phyloP scores from a whole-genome alignment of 805 yeast species.

The Huiozyma sinensis region DNA sequence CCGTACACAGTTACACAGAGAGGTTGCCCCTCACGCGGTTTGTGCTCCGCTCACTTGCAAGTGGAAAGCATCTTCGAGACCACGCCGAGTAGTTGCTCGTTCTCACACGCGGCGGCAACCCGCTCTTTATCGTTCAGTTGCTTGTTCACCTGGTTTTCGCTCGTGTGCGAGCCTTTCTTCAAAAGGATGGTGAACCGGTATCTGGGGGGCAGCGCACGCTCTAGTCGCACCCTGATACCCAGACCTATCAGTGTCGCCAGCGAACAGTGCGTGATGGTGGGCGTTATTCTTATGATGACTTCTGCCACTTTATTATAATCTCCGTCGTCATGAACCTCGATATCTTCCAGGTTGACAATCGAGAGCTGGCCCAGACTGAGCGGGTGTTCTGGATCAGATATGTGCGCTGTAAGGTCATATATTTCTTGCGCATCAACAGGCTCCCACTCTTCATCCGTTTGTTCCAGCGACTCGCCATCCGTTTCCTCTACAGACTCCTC shows the following conservation, averaged over 20 bases:
- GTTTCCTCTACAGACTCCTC: conserved; percentile 6
- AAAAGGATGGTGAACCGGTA: conserved; percentile 69
- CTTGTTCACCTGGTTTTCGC: conserved; percentile 91
- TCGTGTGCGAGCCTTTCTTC: conserved; percentile 90
- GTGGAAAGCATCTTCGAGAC: conserved; percentile 85
- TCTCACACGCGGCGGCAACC: conserved; percentile 97
- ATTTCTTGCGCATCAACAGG: conserved; percentile 83
- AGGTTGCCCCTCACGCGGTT: too few relatives aligned
- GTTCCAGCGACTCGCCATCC: conserved; percentile 3
- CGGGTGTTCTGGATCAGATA: conserved; percentile 97
- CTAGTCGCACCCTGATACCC: conserved; percentile 86
- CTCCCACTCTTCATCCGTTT: conserved; percentile 29
- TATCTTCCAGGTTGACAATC: conserved; percentile 80
- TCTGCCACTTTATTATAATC: conserved; percentile 50
- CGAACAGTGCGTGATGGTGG: conserved; percentile 96
- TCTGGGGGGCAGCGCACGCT: conserved; percentile 76
- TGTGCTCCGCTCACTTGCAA: conserved; percentile 35
- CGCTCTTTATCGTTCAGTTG: conserved; percentile 96
- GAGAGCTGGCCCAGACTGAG: conserved; percentile 87
- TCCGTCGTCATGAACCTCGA: conserved; percentile 52
- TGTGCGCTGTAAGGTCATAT: conserved; percentile 72
- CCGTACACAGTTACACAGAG: too few relatives aligned
- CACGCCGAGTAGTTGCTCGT: conserved; percentile 82
- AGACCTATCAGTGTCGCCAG: conserved; percentile 91
- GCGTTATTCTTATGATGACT: conserved; percentile 77